Percentiles rank a stretch among this genome's conserved stretches.
Evolutionary conservation across 1,284 basidiomycete genomes (phyloP).

Genomic region (Cutaneotrichosporon sp.): DNA sequence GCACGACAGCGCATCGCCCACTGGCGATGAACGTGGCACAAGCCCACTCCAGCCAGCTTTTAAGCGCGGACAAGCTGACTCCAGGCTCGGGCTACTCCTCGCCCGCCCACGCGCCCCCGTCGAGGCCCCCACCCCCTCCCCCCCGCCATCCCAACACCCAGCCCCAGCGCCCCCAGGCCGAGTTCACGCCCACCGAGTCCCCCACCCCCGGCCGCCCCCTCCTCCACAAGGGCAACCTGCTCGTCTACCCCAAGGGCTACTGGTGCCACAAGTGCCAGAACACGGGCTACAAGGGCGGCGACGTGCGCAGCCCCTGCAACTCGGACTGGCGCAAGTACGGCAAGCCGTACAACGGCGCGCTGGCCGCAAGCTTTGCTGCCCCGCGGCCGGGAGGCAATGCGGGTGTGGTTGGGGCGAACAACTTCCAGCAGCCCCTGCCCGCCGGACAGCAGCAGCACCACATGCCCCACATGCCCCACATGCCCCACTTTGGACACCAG

Average conservation of each 20-base stretch:
- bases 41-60: too few relatives aligned
- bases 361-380: conserved; percentile 44
- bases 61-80: too few relatives aligned
- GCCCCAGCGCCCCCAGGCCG: not conserved
- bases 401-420: conserved; percentile 32
- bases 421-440: conserved; percentile 50
- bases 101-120: not conserved
- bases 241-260: conserved; percentile 49
- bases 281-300: conserved; percentile 51
- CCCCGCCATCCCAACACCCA: conserved; percentile 14
- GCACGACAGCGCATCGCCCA: too few relatives aligned
- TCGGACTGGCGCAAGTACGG: conserved; percentile 52
- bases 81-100: conserved; percentile 9
- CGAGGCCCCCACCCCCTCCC: conserved; percentile 14
- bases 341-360: conserved; percentile 45
- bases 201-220: conserved; percentile 50
- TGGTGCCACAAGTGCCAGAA: conserved; percentile 49
- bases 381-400: conserved; percentile 28
- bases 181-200: conserved; percentile 39
- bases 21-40: too few relatives aligned
- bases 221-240: conserved; percentile 40
- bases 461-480: too few relatives aligned
- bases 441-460: not conserved
- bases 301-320: conserved; percentile 43
- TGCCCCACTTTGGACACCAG: not conserved